A percentile compares a stretch with the other conserved stretches of the same genome.
Conservation (phyloP, 495 filamentous ascomycete species). For the Lasiosphaeria miniovina region DNA sequence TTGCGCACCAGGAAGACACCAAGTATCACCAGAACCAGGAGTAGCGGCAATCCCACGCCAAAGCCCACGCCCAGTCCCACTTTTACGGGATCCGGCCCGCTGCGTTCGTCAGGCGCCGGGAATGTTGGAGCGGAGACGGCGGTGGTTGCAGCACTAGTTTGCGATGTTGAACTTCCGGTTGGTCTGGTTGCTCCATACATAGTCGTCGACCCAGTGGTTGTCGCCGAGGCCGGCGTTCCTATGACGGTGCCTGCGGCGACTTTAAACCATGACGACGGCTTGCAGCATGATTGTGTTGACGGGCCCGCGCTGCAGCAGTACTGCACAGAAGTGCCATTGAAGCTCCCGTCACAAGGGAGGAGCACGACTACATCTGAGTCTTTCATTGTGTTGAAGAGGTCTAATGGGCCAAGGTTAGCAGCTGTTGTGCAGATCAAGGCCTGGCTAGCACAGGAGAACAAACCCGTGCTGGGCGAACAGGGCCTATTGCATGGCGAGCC, state of each 20-base stretch:
- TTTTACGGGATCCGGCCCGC: conserved; percentile 2
- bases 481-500: conserved; percentile 15
- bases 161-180: neutral
- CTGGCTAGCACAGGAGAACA: neutral
- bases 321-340: conserved; percentile 10
- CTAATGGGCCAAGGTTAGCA: neutral
- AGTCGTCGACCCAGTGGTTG: neutral
- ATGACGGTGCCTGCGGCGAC: conserved; percentile 17
- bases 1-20: neutral
- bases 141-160: neutral
- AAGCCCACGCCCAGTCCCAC: conserved; percentile 20
- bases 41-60: conserved; percentile 18
- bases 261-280: conserved; percentile 1
- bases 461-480: conserved; percentile 10
- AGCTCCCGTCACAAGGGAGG: conserved; percentile 17
- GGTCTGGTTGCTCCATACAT: neutral
- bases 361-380: conserved; percentile 9
- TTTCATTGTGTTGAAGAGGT: neutral
- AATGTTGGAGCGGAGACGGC: neutral
- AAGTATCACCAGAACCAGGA: conserved; percentile 11
- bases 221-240: neutral
- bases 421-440: neutral
- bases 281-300: conserved; percentile 10
- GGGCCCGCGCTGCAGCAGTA: conserved; percentile 22
- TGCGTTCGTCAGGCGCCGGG: too few species aligned